These are phyloP conservation scores for Chenopodium quinoa DNA, from an alignment of 148 eudicot genomes.

Conservation along the genomic window DNA sequence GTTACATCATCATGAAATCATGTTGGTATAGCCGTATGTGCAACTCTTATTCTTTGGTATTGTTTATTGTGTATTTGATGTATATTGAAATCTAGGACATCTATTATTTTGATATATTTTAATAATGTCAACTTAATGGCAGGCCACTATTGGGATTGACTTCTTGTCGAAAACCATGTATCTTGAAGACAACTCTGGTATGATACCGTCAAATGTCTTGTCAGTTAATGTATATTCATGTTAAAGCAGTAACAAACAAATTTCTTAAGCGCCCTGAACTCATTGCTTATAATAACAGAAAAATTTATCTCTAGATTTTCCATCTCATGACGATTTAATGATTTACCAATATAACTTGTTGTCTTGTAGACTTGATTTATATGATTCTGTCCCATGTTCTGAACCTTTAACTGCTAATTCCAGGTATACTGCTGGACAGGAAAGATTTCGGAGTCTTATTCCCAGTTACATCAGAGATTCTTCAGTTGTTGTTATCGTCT, in stretches of 20 bases:
- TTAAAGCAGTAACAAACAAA: neutral
- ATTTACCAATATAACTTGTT: neutral
- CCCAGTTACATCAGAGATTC: slow-evolving; percentile 83
- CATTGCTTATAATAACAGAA: neutral
- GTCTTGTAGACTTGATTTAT: neutral
- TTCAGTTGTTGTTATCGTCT: slow-evolving; percentile 61
- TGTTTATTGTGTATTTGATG: neutral
- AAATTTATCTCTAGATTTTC: too few species aligned
- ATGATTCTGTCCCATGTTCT: neutral
- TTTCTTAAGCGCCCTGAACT: neutral
- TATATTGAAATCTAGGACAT: neutral
- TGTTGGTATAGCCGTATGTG: too few species aligned
- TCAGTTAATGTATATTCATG: too few species aligned
- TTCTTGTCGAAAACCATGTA: slow-evolving; percentile 80
- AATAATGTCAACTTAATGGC: slow-evolving; percentile 17
- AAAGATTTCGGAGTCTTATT: slow-evolving; percentile 73
- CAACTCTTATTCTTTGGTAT: neutral
- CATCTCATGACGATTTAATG: neutral
- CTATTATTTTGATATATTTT: neutral
- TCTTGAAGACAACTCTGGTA: slow-evolving; percentile 86
- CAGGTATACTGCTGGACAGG: slow-evolving; percentile 86
- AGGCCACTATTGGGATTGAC: slow-evolving; percentile 81
- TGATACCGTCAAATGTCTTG: neutral
- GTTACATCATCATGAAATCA: too few species aligned
- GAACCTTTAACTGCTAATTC: too few species aligned